Evolutionary conservation across 331 rosid genomes (phyloP).

Genomic region (Phaseolus coccineus): DNA sequence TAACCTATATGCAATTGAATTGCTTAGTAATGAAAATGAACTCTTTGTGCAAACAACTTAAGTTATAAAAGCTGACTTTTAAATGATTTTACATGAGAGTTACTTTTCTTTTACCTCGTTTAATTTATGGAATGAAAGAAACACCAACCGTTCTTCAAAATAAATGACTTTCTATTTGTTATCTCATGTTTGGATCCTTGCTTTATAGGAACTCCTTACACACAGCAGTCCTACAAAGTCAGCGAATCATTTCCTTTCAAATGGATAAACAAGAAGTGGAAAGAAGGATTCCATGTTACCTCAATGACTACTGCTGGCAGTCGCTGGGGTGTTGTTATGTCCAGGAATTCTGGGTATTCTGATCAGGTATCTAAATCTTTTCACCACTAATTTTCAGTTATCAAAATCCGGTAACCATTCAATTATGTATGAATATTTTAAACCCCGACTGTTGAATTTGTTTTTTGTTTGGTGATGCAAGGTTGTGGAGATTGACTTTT

Average conservation of each 20-base stretch:
- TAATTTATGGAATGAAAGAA: conserved; percentile 12
- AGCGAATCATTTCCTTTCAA: conserved; percentile 92
- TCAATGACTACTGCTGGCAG: conserved; percentile 96
- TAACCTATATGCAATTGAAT: not conserved
- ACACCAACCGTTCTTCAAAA: not conserved
- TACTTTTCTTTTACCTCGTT: not conserved
- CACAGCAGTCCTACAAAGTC: conserved; percentile 93
- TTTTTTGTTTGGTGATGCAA: conserved; percentile 45
- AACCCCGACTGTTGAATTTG: not conserved
- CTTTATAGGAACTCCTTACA: conserved; percentile 79
- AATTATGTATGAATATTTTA: not conserved
- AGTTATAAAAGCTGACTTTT: conserved; percentile 5
- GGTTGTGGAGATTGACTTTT: conserved; percentile 96
- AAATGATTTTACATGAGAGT: conserved; percentile 11
- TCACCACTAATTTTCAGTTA: not conserved
- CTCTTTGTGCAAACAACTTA: conserved; percentile 1
- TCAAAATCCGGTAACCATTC: not conserved
- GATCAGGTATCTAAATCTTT: conserved; percentile 69
- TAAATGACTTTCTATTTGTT: conserved; percentile 15
- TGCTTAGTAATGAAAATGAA: conserved; percentile 4
- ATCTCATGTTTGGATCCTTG: conserved; percentile 32
- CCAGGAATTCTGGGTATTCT: conserved; percentile 92
- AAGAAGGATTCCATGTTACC: conserved; percentile 96
- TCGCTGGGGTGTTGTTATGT: conserved; percentile 99
- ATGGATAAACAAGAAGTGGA: conserved; percentile 98